These are phyloP conservation scores for Priceomyces castillae DNA, from an alignment of 805 yeast species.

Conservation along the genomic window DNA sequence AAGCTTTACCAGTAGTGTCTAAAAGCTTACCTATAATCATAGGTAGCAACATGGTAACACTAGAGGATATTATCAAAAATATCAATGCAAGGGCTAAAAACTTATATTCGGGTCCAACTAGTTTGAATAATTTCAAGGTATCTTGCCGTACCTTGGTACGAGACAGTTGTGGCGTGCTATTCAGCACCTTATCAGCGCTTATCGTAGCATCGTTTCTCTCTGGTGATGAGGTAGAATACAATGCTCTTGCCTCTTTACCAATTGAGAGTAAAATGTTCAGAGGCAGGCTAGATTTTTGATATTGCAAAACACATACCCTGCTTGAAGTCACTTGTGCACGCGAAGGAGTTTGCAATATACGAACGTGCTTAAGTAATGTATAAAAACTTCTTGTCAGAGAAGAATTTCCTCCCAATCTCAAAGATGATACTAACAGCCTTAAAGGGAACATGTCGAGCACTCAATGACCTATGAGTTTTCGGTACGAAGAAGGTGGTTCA, in stretches of 20 bases:
- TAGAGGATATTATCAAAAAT: constrained; percentile 66
- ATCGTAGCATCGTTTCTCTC: neutral
- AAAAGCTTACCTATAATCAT: constrained; percentile 80
- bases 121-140: constrained; percentile 19
- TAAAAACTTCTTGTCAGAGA: too few species aligned
- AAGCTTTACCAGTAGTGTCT: constrained; percentile 54
- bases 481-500: too few species aligned
- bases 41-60: constrained; percentile 80
- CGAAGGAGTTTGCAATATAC: too few species aligned
- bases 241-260: neutral
- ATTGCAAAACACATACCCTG: too few species aligned
- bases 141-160: constrained; percentile 12
- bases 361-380: too few species aligned
- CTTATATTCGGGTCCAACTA: constrained; percentile 49
- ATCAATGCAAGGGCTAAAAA: constrained; percentile 54
- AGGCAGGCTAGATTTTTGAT: too few species aligned
- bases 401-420: too few species aligned
- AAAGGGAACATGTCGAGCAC: too few species aligned
- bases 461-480: too few species aligned
- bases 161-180: neutral
- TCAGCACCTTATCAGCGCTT: neutral
- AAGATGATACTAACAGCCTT: too few species aligned
- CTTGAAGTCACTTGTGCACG: too few species aligned
- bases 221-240: neutral
- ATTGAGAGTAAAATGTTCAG: neutral